phyloP scores from a whole-genome alignment of 1,284 basidiomycete species.

The Papiliotrema terrestris region DNA sequence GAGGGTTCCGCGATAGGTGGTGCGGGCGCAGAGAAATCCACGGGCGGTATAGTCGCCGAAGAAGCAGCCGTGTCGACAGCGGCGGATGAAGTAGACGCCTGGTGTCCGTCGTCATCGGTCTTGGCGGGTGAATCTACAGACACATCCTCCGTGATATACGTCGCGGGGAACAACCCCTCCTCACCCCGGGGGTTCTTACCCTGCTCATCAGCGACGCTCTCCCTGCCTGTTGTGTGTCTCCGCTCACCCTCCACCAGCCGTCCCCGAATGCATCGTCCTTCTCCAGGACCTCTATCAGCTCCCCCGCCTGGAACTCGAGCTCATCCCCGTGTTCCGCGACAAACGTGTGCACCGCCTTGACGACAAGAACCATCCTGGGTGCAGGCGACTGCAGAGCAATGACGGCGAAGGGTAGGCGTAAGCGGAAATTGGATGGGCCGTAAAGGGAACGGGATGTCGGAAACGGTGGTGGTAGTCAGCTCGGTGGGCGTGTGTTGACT shows the following conservation, averaged over 20 bases:
- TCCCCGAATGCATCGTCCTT: constrained; percentile 91
- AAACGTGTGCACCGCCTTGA: constrained; percentile 56
- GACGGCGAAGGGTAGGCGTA: not conserved
- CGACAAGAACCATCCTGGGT: constrained; percentile 19
- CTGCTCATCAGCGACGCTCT: constrained; percentile 47
- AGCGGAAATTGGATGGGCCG: not conserved
- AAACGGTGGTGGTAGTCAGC: no score
- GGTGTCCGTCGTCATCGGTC: not conserved
- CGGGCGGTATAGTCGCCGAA: not conserved
- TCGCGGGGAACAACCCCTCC: constrained; percentile 84
- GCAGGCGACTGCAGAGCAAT: not conserved
- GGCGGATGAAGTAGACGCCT: no score
- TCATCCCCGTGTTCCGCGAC: constrained; percentile 91
- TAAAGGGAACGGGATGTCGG: not conserved
- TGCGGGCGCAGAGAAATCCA: not conserved
- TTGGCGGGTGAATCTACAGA: not conserved
- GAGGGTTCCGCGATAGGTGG: not conserved
- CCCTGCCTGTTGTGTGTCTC: not conserved
- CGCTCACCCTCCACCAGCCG: constrained; percentile 95
- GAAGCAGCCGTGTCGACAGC: no score
- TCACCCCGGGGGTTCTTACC: constrained; percentile 80
- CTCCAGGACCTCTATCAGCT: constrained; percentile 84
- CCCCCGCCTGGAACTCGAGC: constrained; percentile 78
- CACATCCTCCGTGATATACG: constrained; percentile 64
- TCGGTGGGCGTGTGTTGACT: no score